Conservation (phyloP, 2,329 filamentous ascomycete species). For the Chalaropsis ovoidea region DNA sequence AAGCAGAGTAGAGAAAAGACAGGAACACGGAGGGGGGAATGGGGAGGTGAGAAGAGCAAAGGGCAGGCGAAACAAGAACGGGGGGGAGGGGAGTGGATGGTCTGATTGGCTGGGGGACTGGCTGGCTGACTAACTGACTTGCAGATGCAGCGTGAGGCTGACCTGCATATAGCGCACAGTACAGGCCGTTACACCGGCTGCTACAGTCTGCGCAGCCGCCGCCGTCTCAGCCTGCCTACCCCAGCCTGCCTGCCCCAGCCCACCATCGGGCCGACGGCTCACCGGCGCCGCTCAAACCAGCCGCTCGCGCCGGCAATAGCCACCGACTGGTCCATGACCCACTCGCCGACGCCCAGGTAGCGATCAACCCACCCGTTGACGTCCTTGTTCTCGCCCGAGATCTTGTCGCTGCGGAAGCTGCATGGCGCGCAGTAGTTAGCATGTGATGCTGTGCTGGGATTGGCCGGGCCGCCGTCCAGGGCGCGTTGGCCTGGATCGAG, state of each 20-base stretch:
- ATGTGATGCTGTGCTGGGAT: not conserved
- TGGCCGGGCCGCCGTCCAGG: too few relatives aligned
- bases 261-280: constrained; percentile 29
- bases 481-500: too few relatives aligned
- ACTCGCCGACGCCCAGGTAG: constrained; percentile 90
- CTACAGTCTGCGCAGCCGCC: not conserved
- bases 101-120: not conserved
- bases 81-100: not conserved
- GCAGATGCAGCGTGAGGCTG: not conserved
- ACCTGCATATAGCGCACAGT: not conserved
- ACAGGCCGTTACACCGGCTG: not conserved
- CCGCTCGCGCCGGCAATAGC: constrained; percentile 78
- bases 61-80: not conserved
- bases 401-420: constrained; percentile 79
- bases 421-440: not conserved
- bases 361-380: constrained; percentile 82
- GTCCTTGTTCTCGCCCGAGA: constrained; percentile 69
- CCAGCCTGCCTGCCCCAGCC: not conserved
- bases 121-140: not conserved
- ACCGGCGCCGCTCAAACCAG: constrained; percentile 86
- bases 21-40: not conserved
- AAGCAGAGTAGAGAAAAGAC: not conserved
- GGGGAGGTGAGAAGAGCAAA: not conserved
- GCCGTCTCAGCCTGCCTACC: not conserved
- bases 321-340: constrained; percentile 96